Evolutionary conservation across 345 rosid genomes (phyloP), one percentile per base, ranked within the genome.

Genomic region (Rhodamnia argentea): DNA sequence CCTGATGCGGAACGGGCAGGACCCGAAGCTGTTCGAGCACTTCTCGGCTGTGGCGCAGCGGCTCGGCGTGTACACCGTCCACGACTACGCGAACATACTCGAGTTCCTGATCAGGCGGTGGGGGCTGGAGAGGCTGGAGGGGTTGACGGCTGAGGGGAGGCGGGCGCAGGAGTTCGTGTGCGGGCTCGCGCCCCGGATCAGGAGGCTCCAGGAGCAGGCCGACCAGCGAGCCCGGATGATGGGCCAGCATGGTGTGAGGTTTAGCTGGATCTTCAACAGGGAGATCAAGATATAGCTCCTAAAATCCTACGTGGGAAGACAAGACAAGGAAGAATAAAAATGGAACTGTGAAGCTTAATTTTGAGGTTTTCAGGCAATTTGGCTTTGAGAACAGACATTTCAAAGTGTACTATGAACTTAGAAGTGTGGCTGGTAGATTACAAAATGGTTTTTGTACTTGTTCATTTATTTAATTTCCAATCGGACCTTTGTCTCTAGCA

Each of bases 181-280:
- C 82, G 92, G 90, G 52, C 88, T 93, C 54, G 90, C 95, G 22
- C 93, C 92, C 4, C 91, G 95, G 91, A 91, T 94, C 82, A 90
- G 94, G 89, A 87, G 83, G 87, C 89, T 93, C 57, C 94, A 95
- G 57, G 96, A 95, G 87, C 89, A 93, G 55, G 95, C 93, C 14
- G 94, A 94, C 9, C 90, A 92, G 88, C 90, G 91, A 87, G 94
- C 94, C 14, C 90, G 87, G 83, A 91, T 87, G 88, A 87, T 92
- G 91, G 85, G 84, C 90, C 88, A 90, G 6, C 89, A 85, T 1
- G 59, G 82, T 23, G 93, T 84, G 53, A 84, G 78, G 88, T 94
- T 95, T 84, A 95, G 96, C 88, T 95, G 98, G 96, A 91, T 94
- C 70, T 95, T 94, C 84, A 85, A 94, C 2, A 91, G 84, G 88